Conservation (phyloP, 768 basidiomycete genomes). For the Pulveroboletus sp. region DNA sequence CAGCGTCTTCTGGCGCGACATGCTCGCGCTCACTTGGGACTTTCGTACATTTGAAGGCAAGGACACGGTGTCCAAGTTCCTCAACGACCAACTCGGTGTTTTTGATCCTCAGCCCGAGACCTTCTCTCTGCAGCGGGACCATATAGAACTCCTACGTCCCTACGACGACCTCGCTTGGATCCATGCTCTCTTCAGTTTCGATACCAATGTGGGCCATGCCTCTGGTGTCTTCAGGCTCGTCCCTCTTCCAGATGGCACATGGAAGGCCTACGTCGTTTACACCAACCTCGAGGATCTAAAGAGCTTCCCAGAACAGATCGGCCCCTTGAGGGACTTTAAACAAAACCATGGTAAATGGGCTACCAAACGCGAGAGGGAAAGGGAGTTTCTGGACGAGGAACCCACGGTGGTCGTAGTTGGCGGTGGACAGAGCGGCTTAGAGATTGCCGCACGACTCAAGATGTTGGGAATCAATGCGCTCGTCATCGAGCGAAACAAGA, state of each 20-base stretch:
- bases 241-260: conserved; percentile 36
- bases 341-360: conserved; percentile 34
- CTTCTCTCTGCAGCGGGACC: conserved; percentile 23
- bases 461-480: conserved; percentile 12
- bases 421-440: conserved; percentile 51
- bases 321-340: conserved; percentile 39
- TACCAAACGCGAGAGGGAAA: conserved; percentile 24
- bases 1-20: conserved; percentile 52
- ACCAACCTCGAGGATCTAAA: conserved; percentile 50
- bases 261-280: conserved; percentile 46
- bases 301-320: conserved; percentile 40
- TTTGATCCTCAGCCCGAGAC: conserved; percentile 16
- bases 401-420: conserved; percentile 51
- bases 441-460: conserved; percentile 52
- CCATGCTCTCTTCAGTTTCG: conserved; percentile 42
- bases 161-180: conserved; percentile 39
- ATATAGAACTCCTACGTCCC: conserved; percentile 20
- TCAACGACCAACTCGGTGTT: conserved; percentile 39
- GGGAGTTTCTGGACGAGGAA: conserved; percentile 34
- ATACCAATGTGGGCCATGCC: conserved; percentile 35
- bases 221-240: conserved; percentile 46
- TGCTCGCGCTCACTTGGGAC: conserved; percentile 60
- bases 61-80: conserved; percentile 38
- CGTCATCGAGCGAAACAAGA: too few species aligned
- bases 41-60: conserved; percentile 52